Evolutionary conservation across 768 basidiomycete species (phyloP).

Genomic region (Tricholoma matsutake): DNA sequence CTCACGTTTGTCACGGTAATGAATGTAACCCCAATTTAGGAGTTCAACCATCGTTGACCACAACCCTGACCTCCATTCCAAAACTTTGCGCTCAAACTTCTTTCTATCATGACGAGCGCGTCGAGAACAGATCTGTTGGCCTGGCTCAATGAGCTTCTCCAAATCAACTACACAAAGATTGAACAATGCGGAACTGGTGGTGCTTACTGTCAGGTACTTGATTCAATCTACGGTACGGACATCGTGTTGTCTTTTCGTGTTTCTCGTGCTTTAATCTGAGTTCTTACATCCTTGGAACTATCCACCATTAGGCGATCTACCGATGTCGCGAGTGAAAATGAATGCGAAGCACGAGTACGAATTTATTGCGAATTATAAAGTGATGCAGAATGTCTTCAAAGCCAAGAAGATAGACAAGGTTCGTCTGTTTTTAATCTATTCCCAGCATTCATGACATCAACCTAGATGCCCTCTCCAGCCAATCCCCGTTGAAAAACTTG

Average conservation of each 20-base stretch:
- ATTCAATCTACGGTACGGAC: conserved; percentile 85
- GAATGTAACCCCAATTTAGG: background rate
- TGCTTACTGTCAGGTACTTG: conserved; percentile 93
- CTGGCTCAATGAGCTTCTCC: conserved; percentile 94
- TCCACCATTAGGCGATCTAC: conserved; percentile 67
- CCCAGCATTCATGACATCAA: conserved; percentile 6
- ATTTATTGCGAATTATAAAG: conserved; percentile 91
- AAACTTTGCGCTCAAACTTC: conserved; percentile 5
- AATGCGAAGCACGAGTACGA: conserved; percentile 96
- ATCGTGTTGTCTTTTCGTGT: conserved; percentile 16
- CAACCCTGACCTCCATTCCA: conserved; percentile 1
- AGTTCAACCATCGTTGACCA: background rate
- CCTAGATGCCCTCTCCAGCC: conserved; percentile 51
- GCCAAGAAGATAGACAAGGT: conserved; percentile 93
- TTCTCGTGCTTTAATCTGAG: conserved; percentile 4
- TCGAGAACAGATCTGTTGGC: conserved; percentile 84
- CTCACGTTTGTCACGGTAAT: background rate
- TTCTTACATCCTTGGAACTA: conserved; percentile 6
- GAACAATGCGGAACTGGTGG: conserved; percentile 91
- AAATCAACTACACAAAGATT: conserved; percentile 87
- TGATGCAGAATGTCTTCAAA: conserved; percentile 92
- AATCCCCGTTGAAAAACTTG: conserved; percentile 90
- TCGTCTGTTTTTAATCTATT: conserved; percentile 17
- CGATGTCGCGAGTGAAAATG: conserved; percentile 93
- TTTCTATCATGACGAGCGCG: conserved; percentile 36